Percentiles rank a stretch among this genome's conserved stretches.
phyloP scores from a whole-genome alignment of 2,329 filamentous ascomycete genomes.

The Phialemoniopsis sp. region DNA sequence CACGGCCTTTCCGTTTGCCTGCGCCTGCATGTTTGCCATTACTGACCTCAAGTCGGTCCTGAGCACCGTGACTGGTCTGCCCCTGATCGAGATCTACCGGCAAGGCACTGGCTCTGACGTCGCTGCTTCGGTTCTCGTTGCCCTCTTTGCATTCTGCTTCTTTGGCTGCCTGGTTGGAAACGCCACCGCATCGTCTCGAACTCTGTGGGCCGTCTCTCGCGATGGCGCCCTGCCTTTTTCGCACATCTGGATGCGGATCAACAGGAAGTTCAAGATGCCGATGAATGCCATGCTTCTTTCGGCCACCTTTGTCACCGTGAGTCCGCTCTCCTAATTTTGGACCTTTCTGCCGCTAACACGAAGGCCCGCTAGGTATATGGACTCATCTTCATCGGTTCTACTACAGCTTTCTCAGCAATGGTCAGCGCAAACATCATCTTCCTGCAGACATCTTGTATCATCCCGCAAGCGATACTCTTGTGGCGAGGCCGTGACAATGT shows the following conservation, averaged over 20 bases:
- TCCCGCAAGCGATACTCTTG: conserved; percentile 19
- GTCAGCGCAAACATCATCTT: conserved; percentile 20
- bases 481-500: conserved; percentile 17
- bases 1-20: conserved; percentile 6
- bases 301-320: conserved; percentile 3
- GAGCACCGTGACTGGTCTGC: conserved; percentile 7
- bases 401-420: conserved; percentile 11
- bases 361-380: conserved; percentile 14
- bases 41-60: conserved; percentile 3
- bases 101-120: conserved; percentile 4
- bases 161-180: conserved; percentile 6
- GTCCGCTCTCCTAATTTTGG: background rate
- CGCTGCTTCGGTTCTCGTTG: conserved; percentile 2
- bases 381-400: conserved; percentile 20
- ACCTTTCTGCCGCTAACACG: too few species aligned
- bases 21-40: conserved; percentile 9
- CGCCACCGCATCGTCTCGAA: conserved; percentile 7
- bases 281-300: conserved; percentile 15
- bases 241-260: conserved; percentile 14
- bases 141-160: conserved; percentile 11
- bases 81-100: conserved; percentile 9
- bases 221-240: conserved; percentile 18
- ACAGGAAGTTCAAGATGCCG: conserved; percentile 15
- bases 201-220: conserved; percentile 12
- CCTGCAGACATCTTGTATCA: conserved; percentile 11